Percentiles rank a stretch among this genome's conserved stretches.
These are phyloP conservation scores for Phellinidium pouzarii DNA, from an alignment of 1,284 basidiomycete genomes.

Conservation along the genomic window DNA sequence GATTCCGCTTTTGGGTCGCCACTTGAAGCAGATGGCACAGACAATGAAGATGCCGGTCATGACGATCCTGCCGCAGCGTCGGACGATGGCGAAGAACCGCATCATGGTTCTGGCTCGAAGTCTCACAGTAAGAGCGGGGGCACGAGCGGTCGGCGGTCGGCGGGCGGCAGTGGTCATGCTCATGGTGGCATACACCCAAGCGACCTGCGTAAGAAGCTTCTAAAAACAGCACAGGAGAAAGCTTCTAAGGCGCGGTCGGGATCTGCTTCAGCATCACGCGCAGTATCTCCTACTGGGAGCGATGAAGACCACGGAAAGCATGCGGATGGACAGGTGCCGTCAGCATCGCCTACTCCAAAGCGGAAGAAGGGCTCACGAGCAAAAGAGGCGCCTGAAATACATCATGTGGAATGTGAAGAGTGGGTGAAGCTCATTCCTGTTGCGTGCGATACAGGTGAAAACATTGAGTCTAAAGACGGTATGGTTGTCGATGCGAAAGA, in stretches of 20 bases:
- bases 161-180: conserved; percentile 33
- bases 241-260: conserved; percentile 22
- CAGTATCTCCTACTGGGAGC: conserved; percentile 31
- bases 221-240: conserved; percentile 63
- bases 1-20: conserved; percentile 64
- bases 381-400: conserved; percentile 8
- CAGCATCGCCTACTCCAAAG: conserved; percentile 12
- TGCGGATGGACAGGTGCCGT: neutral
- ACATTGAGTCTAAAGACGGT: neutral
- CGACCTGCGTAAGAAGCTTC: conserved; percentile 72
- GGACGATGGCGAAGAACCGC: conserved; percentile 28
- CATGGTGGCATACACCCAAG: conserved; percentile 40
- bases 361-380: conserved; percentile 8
- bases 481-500: conserved; percentile 14
- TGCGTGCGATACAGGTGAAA: conserved; percentile 3
- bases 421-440: conserved; percentile 20
- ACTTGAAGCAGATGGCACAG: conserved; percentile 41
- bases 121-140: conserved; percentile 25
- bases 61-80: conserved; percentile 38
- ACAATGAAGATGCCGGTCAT: conserved; percentile 38
- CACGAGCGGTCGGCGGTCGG: conserved; percentile 28
- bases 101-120: conserved; percentile 15
- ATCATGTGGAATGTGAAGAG: conserved; percentile 14
- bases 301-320: conserved; percentile 16
- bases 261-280: conserved; percentile 29